Evolutionary conservation across 192 early-diverging fungal species (phyloP), one percentile per base, ranked within the genome.

Genomic region (Coemansia sp.): DNA sequence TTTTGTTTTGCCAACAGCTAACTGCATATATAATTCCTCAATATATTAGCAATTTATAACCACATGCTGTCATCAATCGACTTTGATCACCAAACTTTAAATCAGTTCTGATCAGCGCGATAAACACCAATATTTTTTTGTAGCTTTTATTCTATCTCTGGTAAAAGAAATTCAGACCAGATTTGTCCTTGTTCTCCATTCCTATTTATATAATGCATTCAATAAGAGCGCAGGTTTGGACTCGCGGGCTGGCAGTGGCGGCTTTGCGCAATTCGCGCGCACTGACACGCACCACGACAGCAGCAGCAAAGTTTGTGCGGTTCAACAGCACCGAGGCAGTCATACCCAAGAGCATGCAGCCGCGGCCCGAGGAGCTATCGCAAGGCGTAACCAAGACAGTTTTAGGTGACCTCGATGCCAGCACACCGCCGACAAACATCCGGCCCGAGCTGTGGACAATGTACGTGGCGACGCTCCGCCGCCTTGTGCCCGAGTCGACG

Each of bases 371-470:
- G 1, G 59, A 68, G 12, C 40, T 68, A 1, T 12, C 36, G 7
- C 17, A 65, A 1, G 46, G 44, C 9, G 28, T 34, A 0, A 22
- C 69, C 10, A 47, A 14, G 14, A 65, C 67, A 1, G 19, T 36
- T 0, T 2, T 57, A 7, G 70, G 64, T 9, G 37, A 59, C 3
- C 57, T 69, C 10, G 57, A 66, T n/a, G 34, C 57, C 20, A 22
- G n/a, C 23, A 19, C 42, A 2, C 47, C 63, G 11, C 68, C 65
- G 1, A n/a, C 26, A 9, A 62, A 65, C 34, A 65, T 80, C 5
- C 64, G 69, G 14, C 9, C 36, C 14, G 68, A 67, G 8, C 22
- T 74, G 10, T 80, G 78, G 78, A 19, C 36, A 2, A 62, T 80
- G 25, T 61, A 57, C 20, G 72, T 74, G 2, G 54, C 71, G 15